Evolutionary conservation across 1,284 basidiomycete species (phyloP), one percentile per base, ranked within the genome.

Genomic region (Xerocomus minutiporus): DNA sequence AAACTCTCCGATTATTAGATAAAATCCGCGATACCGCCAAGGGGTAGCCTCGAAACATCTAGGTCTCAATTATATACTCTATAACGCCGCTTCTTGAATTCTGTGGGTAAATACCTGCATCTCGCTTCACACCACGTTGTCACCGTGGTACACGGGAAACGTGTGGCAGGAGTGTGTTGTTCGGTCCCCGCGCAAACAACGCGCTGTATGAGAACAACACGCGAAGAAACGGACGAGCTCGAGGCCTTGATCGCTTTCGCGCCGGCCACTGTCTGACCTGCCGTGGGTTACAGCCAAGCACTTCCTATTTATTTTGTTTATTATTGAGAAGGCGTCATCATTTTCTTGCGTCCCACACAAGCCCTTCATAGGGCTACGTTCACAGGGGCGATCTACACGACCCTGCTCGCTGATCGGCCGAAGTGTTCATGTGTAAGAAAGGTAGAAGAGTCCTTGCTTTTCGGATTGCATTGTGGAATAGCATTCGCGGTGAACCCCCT

Each of bases 371-470:
- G 39, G 12, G 15, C 28, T 28, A 28, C 8, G 31, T 36, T 17
- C 17, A 23, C 29, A 15, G 44, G 45, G 40, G 50, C 40, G 57
- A 60, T 58, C 54, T 57, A 46, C 48, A 42, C 31, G 28, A 46
- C 49, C 45, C 47, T 11, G 34, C 50, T 48, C 25, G 58, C 43
- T 55, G 52, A 61, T 63, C 52, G 54, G 51, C 55, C 43, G 42
- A 49, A 7, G 20, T 46, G 20, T 36, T 29, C 17, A 15, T 31
- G 34, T 28, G 26, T 12, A 26, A 34, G 9, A 17, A 35, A 26
- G 15, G 15, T 28, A 26, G 9, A 11, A 36, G 11, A 39, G 17
- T 38, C 41, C 55, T 40, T 50, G 39, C 50, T 25, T 62, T 62
- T 62, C 46, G 45, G 60, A 49, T 26, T 7, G 17, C 20, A 41